Percentiles rank a stretch among this genome's conserved stretches.
phyloP scores from a whole-genome alignment of 495 filamentous ascomycete genomes.

The Annulohypoxylon bovei region DNA sequence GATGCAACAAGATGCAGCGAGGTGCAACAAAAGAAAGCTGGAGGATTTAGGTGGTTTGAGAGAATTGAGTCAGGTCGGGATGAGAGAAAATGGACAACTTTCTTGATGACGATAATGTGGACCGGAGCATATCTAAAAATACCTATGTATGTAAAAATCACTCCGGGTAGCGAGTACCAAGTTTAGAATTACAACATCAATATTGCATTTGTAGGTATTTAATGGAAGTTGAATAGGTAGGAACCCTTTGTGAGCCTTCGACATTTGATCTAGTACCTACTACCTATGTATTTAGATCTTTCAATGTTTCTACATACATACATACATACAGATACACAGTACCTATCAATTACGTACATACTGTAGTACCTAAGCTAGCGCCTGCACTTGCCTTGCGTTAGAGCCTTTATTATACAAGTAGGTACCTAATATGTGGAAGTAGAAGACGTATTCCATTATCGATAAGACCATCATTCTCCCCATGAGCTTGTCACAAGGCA shows the following conservation, averaged over 20 bases:
- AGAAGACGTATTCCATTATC: conserved; percentile 4
- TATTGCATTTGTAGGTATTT: neutral
- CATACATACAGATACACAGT: too few species aligned
- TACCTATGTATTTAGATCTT: neutral
- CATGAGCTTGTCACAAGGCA: conserved; percentile 37
- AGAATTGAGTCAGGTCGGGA: conserved; percentile 4
- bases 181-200: neutral
- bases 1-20: neutral
- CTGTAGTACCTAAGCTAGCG: too few species aligned
- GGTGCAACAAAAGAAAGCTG: neutral
- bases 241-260: neutral
- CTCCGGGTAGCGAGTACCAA: neutral
- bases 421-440: neutral
- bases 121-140: conserved; percentile 18
- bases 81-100: conserved; percentile 5
- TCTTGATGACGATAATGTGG: conserved; percentile 38
- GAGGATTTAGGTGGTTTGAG: neutral
- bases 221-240: neutral
- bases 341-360: too few species aligned
- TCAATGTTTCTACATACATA: too few species aligned
- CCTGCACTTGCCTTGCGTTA: too few species aligned
- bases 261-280: neutral
- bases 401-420: too few species aligned
- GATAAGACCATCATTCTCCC: conserved; percentile 6
- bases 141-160: neutral